These are phyloP conservation scores for Chaetomium cochliodes DNA, from an alignment of 495 filamentous ascomycete genomes.

Conservation along the genomic window DNA sequence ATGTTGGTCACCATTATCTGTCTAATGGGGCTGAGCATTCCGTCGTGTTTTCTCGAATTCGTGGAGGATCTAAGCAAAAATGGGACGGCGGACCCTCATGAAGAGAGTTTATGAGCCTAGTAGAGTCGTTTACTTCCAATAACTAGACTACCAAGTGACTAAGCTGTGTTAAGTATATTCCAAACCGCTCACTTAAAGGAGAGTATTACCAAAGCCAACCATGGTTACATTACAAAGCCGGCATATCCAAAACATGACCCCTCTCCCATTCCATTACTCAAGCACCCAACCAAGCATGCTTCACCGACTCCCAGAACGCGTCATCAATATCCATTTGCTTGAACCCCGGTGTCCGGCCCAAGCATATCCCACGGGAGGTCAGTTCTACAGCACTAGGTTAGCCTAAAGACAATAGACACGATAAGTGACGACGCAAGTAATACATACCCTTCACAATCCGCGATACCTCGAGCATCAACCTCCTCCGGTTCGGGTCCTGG, in stretches of 20 bases:
- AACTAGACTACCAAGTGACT: too few relatives aligned
- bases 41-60: too few relatives aligned
- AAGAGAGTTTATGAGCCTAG: too few relatives aligned
- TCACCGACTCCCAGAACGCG: conserved; percentile 47
- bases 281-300: background rate
- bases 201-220: too few relatives aligned
- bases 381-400: conserved; percentile 26
- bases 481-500: conserved; percentile 7
- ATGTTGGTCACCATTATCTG: too few relatives aligned
- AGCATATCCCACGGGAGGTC: conserved; percentile 49
- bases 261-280: background rate
- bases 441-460: conserved; percentile 31
- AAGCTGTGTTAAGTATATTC: too few relatives aligned
- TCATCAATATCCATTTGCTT: conserved; percentile 57
- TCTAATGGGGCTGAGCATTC: too few relatives aligned
- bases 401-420: background rate
- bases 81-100: too few relatives aligned
- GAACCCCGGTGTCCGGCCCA: conserved; percentile 63
- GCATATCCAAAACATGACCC: background rate
- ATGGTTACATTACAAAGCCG: too few relatives aligned
- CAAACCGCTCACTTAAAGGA: too few relatives aligned
- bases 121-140: too few relatives aligned
- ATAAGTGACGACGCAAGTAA: background rate
- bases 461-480: conserved; percentile 34
- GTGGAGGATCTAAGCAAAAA: too few relatives aligned